A percentile compares a stretch with the other conserved stretches of the same genome.
phyloP scores from a whole-genome alignment of 2,329 filamentous ascomycete species.

The Didymosphaeria variabile region DNA sequence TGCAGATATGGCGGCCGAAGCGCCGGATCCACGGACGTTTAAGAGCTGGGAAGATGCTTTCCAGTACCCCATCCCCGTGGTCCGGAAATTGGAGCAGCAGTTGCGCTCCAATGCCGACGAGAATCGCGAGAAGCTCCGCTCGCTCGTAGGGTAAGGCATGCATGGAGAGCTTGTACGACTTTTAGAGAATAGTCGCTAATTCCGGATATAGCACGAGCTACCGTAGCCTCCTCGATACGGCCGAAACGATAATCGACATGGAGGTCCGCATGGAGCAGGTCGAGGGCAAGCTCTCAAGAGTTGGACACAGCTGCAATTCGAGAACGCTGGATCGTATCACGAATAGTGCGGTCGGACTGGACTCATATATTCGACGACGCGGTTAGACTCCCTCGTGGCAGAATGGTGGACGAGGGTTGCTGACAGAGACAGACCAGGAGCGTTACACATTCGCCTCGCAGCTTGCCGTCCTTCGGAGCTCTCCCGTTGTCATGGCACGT shows the following conservation, averaged over 20 bases:
- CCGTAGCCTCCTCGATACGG: conserved; percentile 88
- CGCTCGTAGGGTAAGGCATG: conserved; percentile 67
- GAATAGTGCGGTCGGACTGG: conserved; percentile 65
- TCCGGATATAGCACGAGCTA: conserved; percentile 69
- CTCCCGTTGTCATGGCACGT: conserved; percentile 62
- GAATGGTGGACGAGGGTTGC: conserved; percentile 16
- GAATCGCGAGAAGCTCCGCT: conserved; percentile 72
- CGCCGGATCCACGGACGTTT: conserved; percentile 65
- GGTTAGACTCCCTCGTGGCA: conserved; percentile 41
- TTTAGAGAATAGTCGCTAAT: conserved; percentile 15
- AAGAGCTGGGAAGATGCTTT: conserved; percentile 74
- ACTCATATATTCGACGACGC: conserved; percentile 49
- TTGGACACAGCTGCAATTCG: conserved; percentile 81
- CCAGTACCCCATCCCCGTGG: conserved; percentile 69
- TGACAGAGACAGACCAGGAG: conserved; percentile 50
- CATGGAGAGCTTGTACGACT: background rate
- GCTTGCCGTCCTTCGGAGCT: conserved; percentile 66
- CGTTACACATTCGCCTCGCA: conserved; percentile 63
- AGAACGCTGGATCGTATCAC: conserved; percentile 72
- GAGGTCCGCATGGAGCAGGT: conserved; percentile 77
- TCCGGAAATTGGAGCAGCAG: conserved; percentile 70
- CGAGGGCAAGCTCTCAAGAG: conserved; percentile 73
- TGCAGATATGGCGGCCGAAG: conserved; percentile 61
- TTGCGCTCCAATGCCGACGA: conserved; percentile 68
- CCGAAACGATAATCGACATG: conserved; percentile 94